phyloP scores from a whole-genome alignment of 2,329 filamentous ascomycete genomes.

The Monosporascus sp. region DNA sequence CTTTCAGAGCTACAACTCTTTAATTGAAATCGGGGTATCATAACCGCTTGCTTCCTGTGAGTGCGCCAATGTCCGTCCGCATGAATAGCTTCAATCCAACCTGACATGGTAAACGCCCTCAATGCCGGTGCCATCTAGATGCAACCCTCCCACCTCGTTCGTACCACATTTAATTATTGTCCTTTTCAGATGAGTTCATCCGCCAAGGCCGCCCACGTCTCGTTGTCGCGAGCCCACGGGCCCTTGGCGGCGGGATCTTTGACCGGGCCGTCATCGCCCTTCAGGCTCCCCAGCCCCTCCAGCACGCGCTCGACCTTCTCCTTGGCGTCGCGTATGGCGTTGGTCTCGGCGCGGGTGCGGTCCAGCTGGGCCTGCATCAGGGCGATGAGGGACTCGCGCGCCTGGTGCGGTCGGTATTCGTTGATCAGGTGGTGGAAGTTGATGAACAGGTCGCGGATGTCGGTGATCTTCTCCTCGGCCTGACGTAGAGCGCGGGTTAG shows the following conservation, averaged over 20 bases:
- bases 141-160: background rate
- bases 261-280: slow-evolving; percentile 23
- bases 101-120: background rate
- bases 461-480: slow-evolving; percentile 66
- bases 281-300: slow-evolving; percentile 57
- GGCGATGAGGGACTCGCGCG: slow-evolving; percentile 67
- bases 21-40: slow-evolving; percentile 16
- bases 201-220: slow-evolving; percentile 17
- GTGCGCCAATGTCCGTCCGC: background rate
- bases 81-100: slow-evolving; percentile 1
- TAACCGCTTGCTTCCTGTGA: slow-evolving; percentile 4
- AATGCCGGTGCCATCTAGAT: background rate
- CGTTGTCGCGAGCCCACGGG: slow-evolving; percentile 5
- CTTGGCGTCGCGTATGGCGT: slow-evolving; percentile 66
- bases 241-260: slow-evolving; percentile 4
- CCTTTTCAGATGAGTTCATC: background rate
- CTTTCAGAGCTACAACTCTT: background rate
- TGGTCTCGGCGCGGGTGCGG: slow-evolving; percentile 61
- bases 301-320: slow-evolving; percentile 71
- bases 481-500: slow-evolving; percentile 21
- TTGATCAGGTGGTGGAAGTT: slow-evolving; percentile 94
- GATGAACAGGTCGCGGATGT: slow-evolving; percentile 76
- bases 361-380: slow-evolving; percentile 59
- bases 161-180: background rate
- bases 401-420: slow-evolving; percentile 66